A percentile compares a stretch with the other conserved stretches of the same genome.
Conservation (phyloP, 2,329 filamentous ascomycete species). For the Calonectria pseudoturangicola region DNA sequence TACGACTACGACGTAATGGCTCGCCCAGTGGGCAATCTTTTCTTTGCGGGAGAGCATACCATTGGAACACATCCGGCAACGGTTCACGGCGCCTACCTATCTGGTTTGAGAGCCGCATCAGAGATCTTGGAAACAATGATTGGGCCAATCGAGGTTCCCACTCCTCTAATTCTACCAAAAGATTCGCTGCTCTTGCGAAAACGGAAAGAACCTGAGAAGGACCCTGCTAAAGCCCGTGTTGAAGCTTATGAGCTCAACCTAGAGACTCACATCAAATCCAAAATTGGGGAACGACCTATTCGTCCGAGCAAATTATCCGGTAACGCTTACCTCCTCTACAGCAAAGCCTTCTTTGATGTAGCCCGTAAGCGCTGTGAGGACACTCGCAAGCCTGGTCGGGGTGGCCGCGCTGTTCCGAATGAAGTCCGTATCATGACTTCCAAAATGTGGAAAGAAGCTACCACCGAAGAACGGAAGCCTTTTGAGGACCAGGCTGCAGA, state of each 20-base stretch:
- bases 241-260: slow-evolving; percentile 75
- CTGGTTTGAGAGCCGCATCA: slow-evolving; percentile 90
- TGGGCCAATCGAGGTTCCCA: slow-evolving; percentile 86
- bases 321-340: slow-evolving; percentile 93
- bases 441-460: slow-evolving; percentile 90
- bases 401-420: slow-evolving; percentile 79
- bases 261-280: slow-evolving; percentile 69
- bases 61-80: slow-evolving; percentile 97
- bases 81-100: slow-evolving; percentile 96
- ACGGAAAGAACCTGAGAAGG: slow-evolving; percentile 70
- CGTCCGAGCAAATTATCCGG: slow-evolving; percentile 83
- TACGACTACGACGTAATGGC: slow-evolving; percentile 97
- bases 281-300: slow-evolving; percentile 84
- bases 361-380: slow-evolving; percentile 78
- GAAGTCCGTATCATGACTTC: slow-evolving; percentile 91
- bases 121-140: slow-evolving; percentile 88
- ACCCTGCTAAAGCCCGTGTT: slow-evolving; percentile 71
- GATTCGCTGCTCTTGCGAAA: slow-evolving; percentile 71
- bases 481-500: slow-evolving; percentile 84
- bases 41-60: slow-evolving; percentile 97
- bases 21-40: slow-evolving; percentile 86
- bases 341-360: slow-evolving; percentile 83
- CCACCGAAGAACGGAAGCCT: slow-evolving; percentile 81
- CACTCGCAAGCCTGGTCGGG: slow-evolving; percentile 76
- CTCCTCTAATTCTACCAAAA: slow-evolving; percentile 83